Evolutionary conservation across 345 rosid genomes (phyloP), one percentile per base, ranked within the genome.

Genomic region (Theobroma cacao): DNA sequence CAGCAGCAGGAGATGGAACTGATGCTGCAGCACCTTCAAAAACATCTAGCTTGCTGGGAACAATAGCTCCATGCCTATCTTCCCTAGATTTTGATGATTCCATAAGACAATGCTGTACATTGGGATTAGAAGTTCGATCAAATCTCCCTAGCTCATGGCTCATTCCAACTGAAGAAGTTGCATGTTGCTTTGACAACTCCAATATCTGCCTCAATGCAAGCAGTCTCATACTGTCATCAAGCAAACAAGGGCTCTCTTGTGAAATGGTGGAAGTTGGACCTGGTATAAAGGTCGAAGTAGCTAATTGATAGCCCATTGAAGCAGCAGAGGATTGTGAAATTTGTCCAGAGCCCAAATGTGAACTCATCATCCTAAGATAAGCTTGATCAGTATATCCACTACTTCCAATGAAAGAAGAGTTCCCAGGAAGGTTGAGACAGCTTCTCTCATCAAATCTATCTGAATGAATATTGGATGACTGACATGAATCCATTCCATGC

Each of bases 161-260:
- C 75, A 62, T 74, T 73, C 75, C 87, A 43, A 38, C 68, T 41
- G 87, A 76, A 74, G 82, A 74, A 58, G 76, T 34, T 75, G 75
- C 79, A 31, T 83, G 91, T 60, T 81, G 81, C 81, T 82, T 82
- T 5, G 91, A 86, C 75, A 80, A 80, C 58, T 85, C 84, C 75
- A 81, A 63, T 71, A 82, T 83, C 82, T 89, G 86, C 82, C 78
- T 79, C 78, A 70, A 15, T 43, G 89, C 87, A 73, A 84, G 85
- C 33, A 80, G 53, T 82, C 88, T 89, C 83, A 79, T 83, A 66
- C 82, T 62, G 41, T 87, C 89, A 80, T 87, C 88, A 76, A 80
- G 82, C 24, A 81, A 76, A 78, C 41, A 65, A 66, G 86, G 74
- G 78, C 65, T 33, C 24, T 75, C 84, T 75, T 78, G 79, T 43